A percentile compares a stretch with the other conserved stretches of the same genome.
Evolutionary conservation across 1,284 basidiomycete species (phyloP).

Genomic region (Somion occarium): DNA sequence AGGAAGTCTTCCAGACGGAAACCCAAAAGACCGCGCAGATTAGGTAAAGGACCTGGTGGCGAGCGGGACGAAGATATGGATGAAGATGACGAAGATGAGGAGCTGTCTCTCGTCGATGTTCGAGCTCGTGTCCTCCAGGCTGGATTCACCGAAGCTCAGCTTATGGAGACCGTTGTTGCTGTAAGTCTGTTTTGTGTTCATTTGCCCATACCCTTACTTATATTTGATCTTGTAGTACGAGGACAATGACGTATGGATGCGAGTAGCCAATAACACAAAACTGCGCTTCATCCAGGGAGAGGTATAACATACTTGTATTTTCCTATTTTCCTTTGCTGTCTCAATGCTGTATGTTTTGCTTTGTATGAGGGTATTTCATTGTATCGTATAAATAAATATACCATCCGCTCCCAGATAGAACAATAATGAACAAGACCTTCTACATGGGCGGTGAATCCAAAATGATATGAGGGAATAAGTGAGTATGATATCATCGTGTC

Average conservation of each 20-base stretch:
- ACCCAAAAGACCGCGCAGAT: slow-evolving; percentile 7
- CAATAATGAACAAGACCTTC: slow-evolving; percentile 10
- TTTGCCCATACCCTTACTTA: neutral
- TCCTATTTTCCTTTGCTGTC: slow-evolving; percentile 8
- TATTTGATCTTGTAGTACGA: slow-evolving; percentile 61
- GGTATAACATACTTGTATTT: slow-evolving; percentile 4
- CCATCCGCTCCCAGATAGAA: slow-evolving; percentile 10
- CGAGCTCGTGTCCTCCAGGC: slow-evolving; percentile 78
- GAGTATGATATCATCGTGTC: slow-evolving; percentile 22
- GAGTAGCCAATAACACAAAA: slow-evolving; percentile 74
- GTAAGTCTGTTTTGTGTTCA: slow-evolving; percentile 39
- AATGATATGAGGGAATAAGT: slow-evolving; percentile 8
- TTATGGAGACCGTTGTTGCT: slow-evolving; percentile 79
- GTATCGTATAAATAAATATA: slow-evolving; percentile 25
- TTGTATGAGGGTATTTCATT: slow-evolving; percentile 21
- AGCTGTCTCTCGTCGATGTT: slow-evolving; percentile 79
- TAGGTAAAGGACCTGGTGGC: slow-evolving; percentile 65
- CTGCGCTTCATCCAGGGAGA: slow-evolving; percentile 46
- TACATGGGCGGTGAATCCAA: slow-evolving; percentile 7
- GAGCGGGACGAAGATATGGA: slow-evolving; percentile 49
- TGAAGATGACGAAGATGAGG: slow-evolving; percentile 58
- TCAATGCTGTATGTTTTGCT: slow-evolving; percentile 16
- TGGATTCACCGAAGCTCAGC: slow-evolving; percentile 87
- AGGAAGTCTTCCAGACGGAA: slow-evolving; percentile 28
- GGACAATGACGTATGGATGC: slow-evolving; percentile 69